phyloP scores from a whole-genome alignment of 1,284 basidiomycete species.

The Rhodotorula sp. region DNA sequence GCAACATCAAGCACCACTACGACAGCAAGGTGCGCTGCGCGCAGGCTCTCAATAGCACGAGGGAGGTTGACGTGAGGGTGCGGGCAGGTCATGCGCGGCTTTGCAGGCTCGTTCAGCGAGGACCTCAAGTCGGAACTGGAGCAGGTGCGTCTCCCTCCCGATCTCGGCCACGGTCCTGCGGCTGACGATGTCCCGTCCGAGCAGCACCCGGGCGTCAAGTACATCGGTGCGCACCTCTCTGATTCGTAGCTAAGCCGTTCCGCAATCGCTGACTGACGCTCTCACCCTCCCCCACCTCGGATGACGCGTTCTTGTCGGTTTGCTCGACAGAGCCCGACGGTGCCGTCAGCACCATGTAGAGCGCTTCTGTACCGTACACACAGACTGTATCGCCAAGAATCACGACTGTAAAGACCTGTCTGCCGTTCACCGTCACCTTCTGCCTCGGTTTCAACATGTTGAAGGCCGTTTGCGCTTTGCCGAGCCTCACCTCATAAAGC shows the following conservation, averaged over 20 bases:
- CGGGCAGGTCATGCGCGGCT: constrained; percentile 27
- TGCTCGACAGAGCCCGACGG: constrained; percentile 21
- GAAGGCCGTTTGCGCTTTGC: too few relatives aligned
- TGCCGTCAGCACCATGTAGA: constrained; percentile 20
- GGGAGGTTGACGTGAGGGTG: too few relatives aligned
- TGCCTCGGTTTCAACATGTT: too few relatives aligned
- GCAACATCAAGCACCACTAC: constrained; percentile 36
- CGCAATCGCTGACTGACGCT: too few relatives aligned
- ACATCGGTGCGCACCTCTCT: constrained; percentile 16
- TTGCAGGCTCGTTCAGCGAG: constrained; percentile 35
- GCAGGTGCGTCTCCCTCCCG: constrained; percentile 6
- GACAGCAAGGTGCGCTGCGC: constrained; percentile 3
- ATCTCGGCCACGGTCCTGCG: too few relatives aligned
- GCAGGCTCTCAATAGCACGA: neutral
- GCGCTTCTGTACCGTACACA: neutral
- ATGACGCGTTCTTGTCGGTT: too few relatives aligned
- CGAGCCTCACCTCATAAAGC: too few relatives aligned
- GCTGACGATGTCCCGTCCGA: neutral
- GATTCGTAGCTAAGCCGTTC: too few relatives aligned
- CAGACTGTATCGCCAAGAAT: neutral
- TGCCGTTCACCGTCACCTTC: neutral
- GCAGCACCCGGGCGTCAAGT: constrained; percentile 33
- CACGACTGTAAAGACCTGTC: neutral
- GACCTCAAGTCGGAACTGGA: constrained; percentile 37
- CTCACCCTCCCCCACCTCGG: too few relatives aligned